phyloP scores from a whole-genome alignment of 306 rosid species.

The Mucuna pruriens region DNA sequence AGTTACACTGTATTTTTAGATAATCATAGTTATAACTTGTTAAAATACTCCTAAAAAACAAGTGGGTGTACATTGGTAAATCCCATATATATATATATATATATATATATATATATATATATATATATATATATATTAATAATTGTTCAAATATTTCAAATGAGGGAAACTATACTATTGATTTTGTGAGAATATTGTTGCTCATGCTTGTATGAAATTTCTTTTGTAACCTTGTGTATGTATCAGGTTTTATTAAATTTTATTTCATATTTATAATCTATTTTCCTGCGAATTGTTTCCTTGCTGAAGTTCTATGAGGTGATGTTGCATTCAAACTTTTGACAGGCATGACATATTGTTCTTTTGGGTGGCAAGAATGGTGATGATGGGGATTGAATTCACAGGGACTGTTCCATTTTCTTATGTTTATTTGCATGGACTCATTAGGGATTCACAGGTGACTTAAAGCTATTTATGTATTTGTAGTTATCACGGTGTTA shows the following conservation, averaged over 20 bases:
- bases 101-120: no score
- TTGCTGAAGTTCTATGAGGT: background rate
- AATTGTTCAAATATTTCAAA: no score
- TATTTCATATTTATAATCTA: background rate
- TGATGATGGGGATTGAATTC: constrained; percentile 98
- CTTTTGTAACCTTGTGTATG: background rate
- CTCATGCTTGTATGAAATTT: constrained; percentile 2
- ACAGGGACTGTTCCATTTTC: constrained; percentile 89
- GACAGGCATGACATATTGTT: constrained; percentile 95
- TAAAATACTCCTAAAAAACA: no score
- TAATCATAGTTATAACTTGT: no score
- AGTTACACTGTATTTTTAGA: no score
- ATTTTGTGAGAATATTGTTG: constrained; percentile 1
- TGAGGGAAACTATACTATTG: no score
- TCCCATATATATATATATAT: no score
- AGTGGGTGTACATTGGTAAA: no score
- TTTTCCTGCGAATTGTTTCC: background rate
- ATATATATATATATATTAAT: no score
- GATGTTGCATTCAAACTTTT: constrained; percentile 42
- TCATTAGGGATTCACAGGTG: constrained; percentile 94
- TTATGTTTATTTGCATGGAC: constrained; percentile 92
- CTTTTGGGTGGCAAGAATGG: constrained; percentile 99
- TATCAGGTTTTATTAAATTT: background rate
- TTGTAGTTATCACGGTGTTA: constrained; percentile 27
- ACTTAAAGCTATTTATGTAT: constrained; percentile 28